A percentile compares a stretch with the other conserved stretches of the same genome.
Evolutionary conservation across 202 grass and related monocot genomes (phyloP).

Genomic region (Carex sylvatica): DNA sequence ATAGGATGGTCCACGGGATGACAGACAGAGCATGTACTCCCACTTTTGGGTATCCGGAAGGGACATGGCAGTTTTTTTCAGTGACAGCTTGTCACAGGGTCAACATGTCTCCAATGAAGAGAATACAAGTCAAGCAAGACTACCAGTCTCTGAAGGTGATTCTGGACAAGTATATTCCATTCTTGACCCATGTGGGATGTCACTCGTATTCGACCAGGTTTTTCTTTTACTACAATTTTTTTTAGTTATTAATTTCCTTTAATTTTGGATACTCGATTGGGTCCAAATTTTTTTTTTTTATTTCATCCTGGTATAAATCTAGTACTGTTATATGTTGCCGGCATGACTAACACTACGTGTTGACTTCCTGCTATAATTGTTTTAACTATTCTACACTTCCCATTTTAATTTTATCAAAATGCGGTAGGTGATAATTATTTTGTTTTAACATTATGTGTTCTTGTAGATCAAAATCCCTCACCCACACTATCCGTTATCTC

Average conservation of each 20-base stretch:
- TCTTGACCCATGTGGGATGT: constrained; percentile 94
- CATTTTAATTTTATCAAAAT: constrained; percentile 12
- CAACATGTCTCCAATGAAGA: constrained; percentile 28
- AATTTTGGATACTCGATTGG: neutral
- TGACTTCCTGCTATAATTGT: neutral
- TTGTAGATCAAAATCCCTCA: constrained; percentile 92
- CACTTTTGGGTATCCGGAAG: constrained; percentile 87
- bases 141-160: constrained; percentile 29
- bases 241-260: neutral
- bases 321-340: neutral
- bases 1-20: constrained; percentile 55
- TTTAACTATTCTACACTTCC: neutral
- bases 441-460: constrained; percentile 29
- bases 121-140: constrained; percentile 31
- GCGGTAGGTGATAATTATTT: constrained; percentile 1
- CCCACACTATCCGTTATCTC: constrained; percentile 80
- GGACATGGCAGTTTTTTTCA: constrained; percentile 95
- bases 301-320: neutral
- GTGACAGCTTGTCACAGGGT: constrained; percentile 46
- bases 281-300: neutral
- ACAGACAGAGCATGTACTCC: constrained; percentile 83
- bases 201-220: constrained; percentile 86
- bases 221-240: neutral
- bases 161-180: constrained; percentile 62
- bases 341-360: neutral